Base-by-base conservation (phyloP, 495 filamentous ascomycete species). In the Xeromyces bisporus region DNA sequence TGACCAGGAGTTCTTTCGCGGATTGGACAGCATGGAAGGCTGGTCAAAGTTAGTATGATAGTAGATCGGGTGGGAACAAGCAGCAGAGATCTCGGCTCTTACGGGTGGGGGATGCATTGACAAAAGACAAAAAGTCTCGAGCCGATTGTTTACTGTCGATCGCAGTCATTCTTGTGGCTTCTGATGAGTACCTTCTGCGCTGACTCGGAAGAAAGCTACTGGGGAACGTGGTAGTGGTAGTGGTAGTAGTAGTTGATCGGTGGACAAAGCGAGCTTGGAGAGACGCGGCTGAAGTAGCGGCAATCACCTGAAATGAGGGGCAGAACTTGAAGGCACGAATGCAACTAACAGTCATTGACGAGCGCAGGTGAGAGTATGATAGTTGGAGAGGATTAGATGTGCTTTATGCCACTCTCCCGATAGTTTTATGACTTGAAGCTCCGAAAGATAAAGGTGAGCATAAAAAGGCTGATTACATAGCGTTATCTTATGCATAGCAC, bases 31-130 rank as follows among this genome's bases (percentile, higher is more conserved):
- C 91, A 60, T 96, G 89, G 61, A 92, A 96, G 33, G 89, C 89
- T 97, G 33, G 44, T 56, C 36, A 3, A 18, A 11, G 31, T 25
- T 24, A 10, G 31, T 24, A 13, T 3, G 23, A 28, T 30, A 21
- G 14, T n/a, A 23, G 29, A 6, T 3, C 18, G 15, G 29, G 23
- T 9, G 7, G 18, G 18, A 2, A 16, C 23, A 21, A 14, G 12
- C 26, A 25, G 31, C 21, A 27, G 7, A 18, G 32, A 27, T 16
- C 13, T 29, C 35, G 16, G 17, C 15, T 39, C 75, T 38, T 71
- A 97, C 89, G 87, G 36, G 86, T 93, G 8, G 91, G 89, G 29
- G 85, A 93, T 33, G 77, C 77, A 56, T 94, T 89, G 50, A 97
- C 75, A 61, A 92, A 97, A 50, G 80, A 77, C 43, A 94, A 53